Conservation (phyloP, 768 basidiomycete genomes). For the Termitomyces sp. region DNA sequence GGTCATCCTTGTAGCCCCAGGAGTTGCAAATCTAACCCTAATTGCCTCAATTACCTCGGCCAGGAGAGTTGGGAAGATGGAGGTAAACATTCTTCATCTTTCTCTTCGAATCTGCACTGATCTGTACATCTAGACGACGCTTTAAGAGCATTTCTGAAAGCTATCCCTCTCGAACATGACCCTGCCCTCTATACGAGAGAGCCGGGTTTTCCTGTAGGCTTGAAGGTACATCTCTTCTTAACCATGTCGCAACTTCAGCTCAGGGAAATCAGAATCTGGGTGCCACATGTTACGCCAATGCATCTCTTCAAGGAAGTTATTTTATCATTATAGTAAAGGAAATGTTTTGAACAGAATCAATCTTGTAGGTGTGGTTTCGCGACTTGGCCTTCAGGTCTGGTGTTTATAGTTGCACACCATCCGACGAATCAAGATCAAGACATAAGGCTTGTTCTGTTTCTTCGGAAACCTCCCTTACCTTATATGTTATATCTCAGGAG, state of each 20-base stretch:
- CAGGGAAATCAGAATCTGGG: slow-evolving; percentile 74
- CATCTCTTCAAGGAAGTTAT: slow-evolving; percentile 75
- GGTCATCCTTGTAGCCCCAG: slow-evolving; percentile 53
- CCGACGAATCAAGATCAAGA: slow-evolving; percentile 43
- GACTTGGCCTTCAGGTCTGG: slow-evolving; percentile 77
- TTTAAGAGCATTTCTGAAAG: slow-evolving; percentile 48
- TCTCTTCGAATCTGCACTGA: slow-evolving; percentile 9
- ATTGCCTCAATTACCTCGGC: slow-evolving; percentile 86
- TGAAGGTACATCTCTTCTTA: slow-evolving; percentile 50
- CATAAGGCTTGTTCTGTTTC: slow-evolving; percentile 30
- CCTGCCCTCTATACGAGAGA: slow-evolving; percentile 51
- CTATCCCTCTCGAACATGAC: slow-evolving; percentile 49
- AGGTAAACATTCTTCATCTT: slow-evolving; percentile 36
- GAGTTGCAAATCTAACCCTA: slow-evolving; percentile 71
- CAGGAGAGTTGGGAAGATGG: slow-evolving; percentile 79
- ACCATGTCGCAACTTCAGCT: slow-evolving; percentile 1
- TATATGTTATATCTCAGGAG: slow-evolving; percentile 39
- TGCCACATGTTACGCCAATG: slow-evolving; percentile 96
- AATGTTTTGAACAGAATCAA: slow-evolving; percentile 2
- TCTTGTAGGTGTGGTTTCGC: slow-evolving; percentile 83
- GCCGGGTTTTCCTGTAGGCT: slow-evolving; percentile 63
- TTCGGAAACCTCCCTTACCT: background rate
- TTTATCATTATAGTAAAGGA: background rate
- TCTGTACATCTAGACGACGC: slow-evolving; percentile 40
- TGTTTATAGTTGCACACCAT: slow-evolving; percentile 74